Base-by-base conservation (phyloP, 2,329 filamentous ascomycete genomes). In the Colletotrichum navitas region DNA sequence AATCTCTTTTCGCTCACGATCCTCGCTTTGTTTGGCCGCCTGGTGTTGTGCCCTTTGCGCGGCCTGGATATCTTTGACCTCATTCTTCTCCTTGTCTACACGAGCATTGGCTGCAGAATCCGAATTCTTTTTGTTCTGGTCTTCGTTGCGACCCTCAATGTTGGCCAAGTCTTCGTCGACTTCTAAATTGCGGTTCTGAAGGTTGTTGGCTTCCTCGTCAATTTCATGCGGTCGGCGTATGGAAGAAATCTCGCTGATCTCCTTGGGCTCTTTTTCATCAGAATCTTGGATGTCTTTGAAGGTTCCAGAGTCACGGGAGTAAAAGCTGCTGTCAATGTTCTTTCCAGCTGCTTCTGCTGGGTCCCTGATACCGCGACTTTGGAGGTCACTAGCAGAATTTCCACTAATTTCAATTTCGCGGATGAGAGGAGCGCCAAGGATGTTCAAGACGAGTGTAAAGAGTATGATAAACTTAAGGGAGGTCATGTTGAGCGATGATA, bases 351-450 rank as follows among this genome's bases (percentile, higher is more conserved):
- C 43, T 2, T 51, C 47, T 26, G 12, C 47, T 24, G 5, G 43
- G 8, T 7, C 6, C 21, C 32, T 26, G 3, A 43, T 54, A 6
- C 41, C 36, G 12, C 36, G 63, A 12, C 26, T 18, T 10, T 52
- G 29, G 1, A 71, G n/a, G 2, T 45, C 29, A 41, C 43, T 24
- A 18, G 41, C 43, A 5, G 58, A 29, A 1, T 43, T 43, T 2
- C 39, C 47, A 8, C 39, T 36, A 2, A 21, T 64, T 6, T 60
- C 54, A 1, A 60, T 26, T 5, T 32, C 39, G 5, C 24, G 16
- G 10, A 34, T 49, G n/a, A 72, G 39, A n/a, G 65, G 69, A 8
- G 16, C 59, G 1, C 58, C 47, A 2, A 72, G 8, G 18, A 24
- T 24, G 32, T 18, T 29, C 3, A 54, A 54, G 12, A 72, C n/a